Evolutionary conservation across 1,284 basidiomycete species (phyloP), one percentile per base, ranked within the genome.

Genomic region (Leccinum pallidistipes): DNA sequence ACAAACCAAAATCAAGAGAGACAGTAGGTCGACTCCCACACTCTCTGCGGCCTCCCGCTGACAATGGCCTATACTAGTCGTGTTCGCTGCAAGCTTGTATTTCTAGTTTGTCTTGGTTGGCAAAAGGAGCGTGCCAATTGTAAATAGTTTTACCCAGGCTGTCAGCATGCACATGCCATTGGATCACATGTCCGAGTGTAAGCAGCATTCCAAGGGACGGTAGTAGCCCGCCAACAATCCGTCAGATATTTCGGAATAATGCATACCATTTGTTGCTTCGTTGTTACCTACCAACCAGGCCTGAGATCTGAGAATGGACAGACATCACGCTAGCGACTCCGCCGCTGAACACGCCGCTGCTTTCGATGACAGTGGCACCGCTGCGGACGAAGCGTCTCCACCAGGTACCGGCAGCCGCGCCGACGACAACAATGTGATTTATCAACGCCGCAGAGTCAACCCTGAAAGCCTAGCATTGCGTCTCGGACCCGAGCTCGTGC

Each of bases 1-100:
- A 1, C 96, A 98, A 73, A 85, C 88, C 21, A 90, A 92, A 73
- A 98, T 99, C 71, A 95, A 95, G 76, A 81, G 95, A 72, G 95
- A 98, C 75, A 95, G 93, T 94, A 76, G 83, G 92, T 82, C 52
- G 36, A 55, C 45, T 65, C 54, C 1, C 57, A 49, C 61, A 50
- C 61, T 36, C 49, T 14, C 34, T 38, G 29, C 47, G 6, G 36
- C 43, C n/a, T 4, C 34, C 57, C 18, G 59, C 64, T 59, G 68
- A 64, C 52, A 47, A 27, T 32, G 52, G 31, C 18, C 21, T 40
- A 56, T 38, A 53, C 5, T 66, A 93, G 91, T 94, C 74, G 88
- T 94, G 55, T 94, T 92, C 72, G 91, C 91, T 27, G 92, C 91
- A 27, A 93, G 91, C 74, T 71, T 94, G 83, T 94, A 94, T 80